These are phyloP conservation scores for Jaminaea rosea DNA, from an alignment of 1,284 basidiomycete species.

Conservation along the genomic window DNA sequence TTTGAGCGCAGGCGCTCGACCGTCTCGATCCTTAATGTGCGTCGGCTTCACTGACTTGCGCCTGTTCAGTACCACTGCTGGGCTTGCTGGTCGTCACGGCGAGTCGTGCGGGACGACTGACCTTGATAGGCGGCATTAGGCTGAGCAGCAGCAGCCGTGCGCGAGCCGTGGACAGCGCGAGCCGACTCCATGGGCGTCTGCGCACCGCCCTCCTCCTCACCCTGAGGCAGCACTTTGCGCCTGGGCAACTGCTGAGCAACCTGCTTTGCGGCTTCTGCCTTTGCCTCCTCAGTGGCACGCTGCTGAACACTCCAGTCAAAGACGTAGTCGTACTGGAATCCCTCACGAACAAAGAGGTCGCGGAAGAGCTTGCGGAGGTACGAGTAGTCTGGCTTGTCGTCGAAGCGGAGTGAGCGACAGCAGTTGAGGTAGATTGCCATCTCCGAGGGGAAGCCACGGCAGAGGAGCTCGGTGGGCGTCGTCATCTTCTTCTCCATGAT, in stretches of 20 bases:
- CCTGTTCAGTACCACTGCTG: not conserved
- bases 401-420: constrained; percentile 48
- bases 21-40: not conserved
- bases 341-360: constrained; percentile 48
- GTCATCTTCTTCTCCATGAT: constrained; percentile 50
- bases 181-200: not conserved
- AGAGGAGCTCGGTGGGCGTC: constrained; percentile 47
- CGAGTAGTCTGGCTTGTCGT: constrained; percentile 48
- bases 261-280: constrained; percentile 21
- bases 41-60: not conserved
- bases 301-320: constrained; percentile 48
- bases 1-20: not conserved
- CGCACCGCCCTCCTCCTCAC: constrained; percentile 6
- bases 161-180: not conserved
- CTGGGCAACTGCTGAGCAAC: constrained; percentile 35
- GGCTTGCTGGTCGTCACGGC: not conserved
- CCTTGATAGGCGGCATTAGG: not conserved
- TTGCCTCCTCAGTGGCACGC: constrained; percentile 32
- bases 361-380: constrained; percentile 48
- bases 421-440: constrained; percentile 49
- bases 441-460: constrained; percentile 47
- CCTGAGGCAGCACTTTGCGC: constrained; percentile 37
- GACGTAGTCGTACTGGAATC: constrained; percentile 48
- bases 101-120: not conserved
- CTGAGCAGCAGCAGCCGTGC: not conserved